Base-by-base conservation (phyloP, 2,329 filamentous ascomycete genomes). In the Cytospora piceae region DNA sequence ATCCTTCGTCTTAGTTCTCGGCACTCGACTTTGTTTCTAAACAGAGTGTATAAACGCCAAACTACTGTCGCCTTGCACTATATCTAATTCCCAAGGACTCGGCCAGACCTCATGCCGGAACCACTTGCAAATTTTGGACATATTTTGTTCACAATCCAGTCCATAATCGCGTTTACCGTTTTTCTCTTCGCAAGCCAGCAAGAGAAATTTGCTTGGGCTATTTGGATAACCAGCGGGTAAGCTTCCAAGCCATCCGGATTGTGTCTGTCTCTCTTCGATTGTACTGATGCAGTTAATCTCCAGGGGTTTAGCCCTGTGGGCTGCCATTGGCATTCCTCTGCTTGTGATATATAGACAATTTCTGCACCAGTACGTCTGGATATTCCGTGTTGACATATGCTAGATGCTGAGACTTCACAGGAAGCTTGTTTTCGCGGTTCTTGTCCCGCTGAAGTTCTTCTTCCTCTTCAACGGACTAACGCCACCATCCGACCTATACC, bases 281-380 rank as follows among this genome's bases (percentile, higher is more conserved):
- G 12, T 60, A 5, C 39, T 60, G 14, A 61, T 42, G 1, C 6
- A 31, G 8, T 29, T 22, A 12, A 9, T 27, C 9, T 8, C 15
- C 8, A 53, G 58, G n/a, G 58, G 49, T 15, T 20, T 61, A 1
- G 58, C 32, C 12, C 49, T 61, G 8, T 61, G 58, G 58, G 14
- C 32, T 14, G 15, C 17, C 46, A 34, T 53, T 3, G 46, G 58
- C 2, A 27, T 60, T 1, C 58, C 58, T 29, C 17, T 61, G 9
- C 31, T 53, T 8, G 22, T 61, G 7, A 61, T 53, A 2, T 52
- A 61, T 14, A 22, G 32, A 27, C 3, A 17, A 15, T n/a, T 27
- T 15, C 17, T 61, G 15, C 14, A 32, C 46, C 22, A 61, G 49
- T 60, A 39, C 1, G 58, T 39, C 46, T 37, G 7, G 7, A 2